phyloP scores from a whole-genome alignment of 768 basidiomycete species.

The Podaxis sp. region DNA sequence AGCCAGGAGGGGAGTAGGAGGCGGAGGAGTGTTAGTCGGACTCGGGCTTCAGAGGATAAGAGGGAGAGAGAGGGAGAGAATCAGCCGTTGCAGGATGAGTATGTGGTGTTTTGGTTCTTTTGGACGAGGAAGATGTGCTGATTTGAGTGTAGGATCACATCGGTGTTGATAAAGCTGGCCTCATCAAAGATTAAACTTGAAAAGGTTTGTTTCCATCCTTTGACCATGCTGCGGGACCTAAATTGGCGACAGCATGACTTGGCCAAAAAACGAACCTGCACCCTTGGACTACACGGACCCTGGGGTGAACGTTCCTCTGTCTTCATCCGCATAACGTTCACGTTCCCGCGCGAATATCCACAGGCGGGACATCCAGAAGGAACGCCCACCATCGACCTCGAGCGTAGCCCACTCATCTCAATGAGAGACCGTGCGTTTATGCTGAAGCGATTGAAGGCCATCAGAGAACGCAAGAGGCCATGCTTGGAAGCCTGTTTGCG shows the following conservation, averaged over 20 bases:
- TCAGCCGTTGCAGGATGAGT: conserved; percentile 76
- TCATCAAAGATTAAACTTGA: conserved; percentile 80
- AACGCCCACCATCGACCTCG: conserved; percentile 76
- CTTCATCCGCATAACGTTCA: conserved; percentile 87
- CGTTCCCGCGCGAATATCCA: conserved; percentile 84
- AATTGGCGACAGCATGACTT: conserved; percentile 54
- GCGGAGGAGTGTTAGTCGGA: conserved; percentile 50
- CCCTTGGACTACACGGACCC: conserved; percentile 83
- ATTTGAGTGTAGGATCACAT: conserved; percentile 61
- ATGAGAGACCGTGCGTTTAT: conserved; percentile 77
- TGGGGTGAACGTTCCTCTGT: conserved; percentile 88
- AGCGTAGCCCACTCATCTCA: conserved; percentile 79
- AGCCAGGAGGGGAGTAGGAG: conserved; percentile 24
- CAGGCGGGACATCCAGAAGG: conserved; percentile 59
- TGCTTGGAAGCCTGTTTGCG: conserved; percentile 83
- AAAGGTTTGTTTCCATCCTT: conserved; percentile 50
- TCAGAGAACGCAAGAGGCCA: conserved; percentile 73
- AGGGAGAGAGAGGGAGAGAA: conserved; percentile 34
- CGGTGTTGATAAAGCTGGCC: conserved; percentile 64
- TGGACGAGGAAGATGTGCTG: neutral
- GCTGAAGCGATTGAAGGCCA: conserved; percentile 69
- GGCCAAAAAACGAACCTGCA: conserved; percentile 74
- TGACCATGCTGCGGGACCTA: neutral
- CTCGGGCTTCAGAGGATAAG: conserved; percentile 33
- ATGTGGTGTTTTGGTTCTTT: conserved; percentile 22